A percentile compares a stretch with the other conserved stretches of the same genome.
Conservation (phyloP, 208 protist species). For the Leishmania tropica region DNA sequence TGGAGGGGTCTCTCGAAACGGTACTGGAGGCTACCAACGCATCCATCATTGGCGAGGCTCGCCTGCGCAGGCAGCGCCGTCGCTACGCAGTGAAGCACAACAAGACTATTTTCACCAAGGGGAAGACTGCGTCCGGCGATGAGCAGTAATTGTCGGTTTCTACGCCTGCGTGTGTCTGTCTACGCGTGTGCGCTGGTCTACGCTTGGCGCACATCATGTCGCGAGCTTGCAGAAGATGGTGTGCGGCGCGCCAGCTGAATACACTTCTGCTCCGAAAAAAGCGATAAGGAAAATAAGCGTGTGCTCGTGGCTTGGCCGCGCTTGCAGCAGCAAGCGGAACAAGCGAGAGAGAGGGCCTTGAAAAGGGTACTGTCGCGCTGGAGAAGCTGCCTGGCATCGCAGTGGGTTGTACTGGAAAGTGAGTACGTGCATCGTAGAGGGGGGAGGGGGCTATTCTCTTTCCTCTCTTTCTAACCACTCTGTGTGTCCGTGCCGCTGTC, state of each 20-base stretch:
- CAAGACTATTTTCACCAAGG: neutral
- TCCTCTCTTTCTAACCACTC: neutral
- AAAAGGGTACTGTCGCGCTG: neutral
- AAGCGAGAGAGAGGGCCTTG: neutral
- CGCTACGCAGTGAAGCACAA: conserved; percentile 16
- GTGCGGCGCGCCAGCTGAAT: neutral
- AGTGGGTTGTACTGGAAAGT: neutral
- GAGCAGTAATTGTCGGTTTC: neutral
- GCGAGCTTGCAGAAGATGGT: neutral
- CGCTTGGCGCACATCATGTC: neutral
- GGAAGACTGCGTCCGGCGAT: neutral
- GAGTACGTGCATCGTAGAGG: neutral
- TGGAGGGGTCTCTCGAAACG: conserved; percentile 10
- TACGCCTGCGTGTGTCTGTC: neutral
- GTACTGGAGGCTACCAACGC: conserved; percentile 41
- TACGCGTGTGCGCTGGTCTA: neutral
- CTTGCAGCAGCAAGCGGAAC: neutral
- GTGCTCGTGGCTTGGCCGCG: neutral
- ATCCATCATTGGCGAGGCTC: conserved; percentile 35
- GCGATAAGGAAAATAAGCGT: neutral
- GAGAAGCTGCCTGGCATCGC: neutral
- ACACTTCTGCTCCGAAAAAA: conserved; percentile 1
- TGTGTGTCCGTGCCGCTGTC: neutral
- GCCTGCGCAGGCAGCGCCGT: conserved; percentile 19
- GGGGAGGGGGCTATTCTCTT: neutral